Percentiles rank a stretch among this genome's conserved stretches.
phyloP scores from a whole-genome alignment of 2,329 filamentous ascomycete species.

The Ophiostoma sp. region DNA sequence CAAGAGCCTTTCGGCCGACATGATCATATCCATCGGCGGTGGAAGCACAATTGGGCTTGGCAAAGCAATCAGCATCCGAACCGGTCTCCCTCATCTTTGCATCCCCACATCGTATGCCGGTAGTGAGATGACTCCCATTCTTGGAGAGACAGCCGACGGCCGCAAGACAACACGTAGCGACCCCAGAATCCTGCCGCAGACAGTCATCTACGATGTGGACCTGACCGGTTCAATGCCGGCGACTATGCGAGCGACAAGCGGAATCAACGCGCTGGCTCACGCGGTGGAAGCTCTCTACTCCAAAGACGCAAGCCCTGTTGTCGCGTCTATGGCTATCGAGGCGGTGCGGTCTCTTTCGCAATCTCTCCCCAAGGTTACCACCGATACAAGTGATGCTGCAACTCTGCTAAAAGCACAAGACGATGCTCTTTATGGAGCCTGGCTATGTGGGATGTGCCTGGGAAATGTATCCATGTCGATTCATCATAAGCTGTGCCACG shows the following conservation, averaged over 20 bases:
- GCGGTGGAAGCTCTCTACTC: constrained; percentile 61
- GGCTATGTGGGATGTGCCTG: constrained; percentile 58
- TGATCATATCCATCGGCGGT: neutral
- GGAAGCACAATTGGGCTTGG: constrained; percentile 1
- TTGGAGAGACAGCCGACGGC: constrained; percentile 57
- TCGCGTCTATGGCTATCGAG: constrained; percentile 53
- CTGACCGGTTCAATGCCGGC: neutral
- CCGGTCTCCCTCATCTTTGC: constrained; percentile 3
- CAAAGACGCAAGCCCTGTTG: constrained; percentile 56
- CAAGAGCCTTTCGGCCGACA: constrained; percentile 22
- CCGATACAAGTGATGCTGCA: neutral
- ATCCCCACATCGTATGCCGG: constrained; percentile 59
- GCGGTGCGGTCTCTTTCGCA: constrained; percentile 44
- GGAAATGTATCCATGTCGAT: constrained; percentile 58
- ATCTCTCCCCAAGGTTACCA: neutral
- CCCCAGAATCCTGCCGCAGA: constrained; percentile 54
- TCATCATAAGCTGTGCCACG: constrained; percentile 64
- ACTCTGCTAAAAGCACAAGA: constrained; percentile 32
- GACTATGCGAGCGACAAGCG: constrained; percentile 51
- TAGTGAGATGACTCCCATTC: constrained; percentile 60
- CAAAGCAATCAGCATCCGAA: neutral
- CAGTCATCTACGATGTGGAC: constrained; percentile 43
- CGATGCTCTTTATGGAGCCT: constrained; percentile 56
- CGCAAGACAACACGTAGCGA: constrained; percentile 54
- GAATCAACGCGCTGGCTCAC: constrained; percentile 62